Evolutionary conservation across 2,329 filamentous ascomycete genomes (phyloP).

Genomic region (Cladophialophora yegresii): DNA sequence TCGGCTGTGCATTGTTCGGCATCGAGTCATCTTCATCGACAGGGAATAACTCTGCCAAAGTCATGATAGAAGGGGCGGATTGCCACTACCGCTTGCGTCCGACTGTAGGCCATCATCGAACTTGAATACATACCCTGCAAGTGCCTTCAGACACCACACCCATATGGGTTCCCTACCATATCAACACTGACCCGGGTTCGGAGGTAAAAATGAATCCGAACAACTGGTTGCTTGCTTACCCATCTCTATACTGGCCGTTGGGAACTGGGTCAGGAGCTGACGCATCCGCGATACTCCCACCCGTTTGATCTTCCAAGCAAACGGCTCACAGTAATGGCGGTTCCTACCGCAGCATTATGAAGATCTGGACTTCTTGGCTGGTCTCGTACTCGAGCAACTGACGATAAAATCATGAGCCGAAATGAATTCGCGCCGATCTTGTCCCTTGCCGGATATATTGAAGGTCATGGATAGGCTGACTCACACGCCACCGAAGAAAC

Average conservation of each 20-base stretch:
- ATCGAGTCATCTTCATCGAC: not conserved
- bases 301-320: too few species aligned
- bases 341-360: not conserved
- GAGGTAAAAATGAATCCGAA: not conserved
- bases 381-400: not conserved
- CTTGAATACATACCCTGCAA: not conserved
- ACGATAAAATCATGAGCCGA: not conserved
- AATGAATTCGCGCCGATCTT: not conserved
- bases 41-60: not conserved
- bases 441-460: not conserved
- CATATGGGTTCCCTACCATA: not conserved
- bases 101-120: not conserved
- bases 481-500: not conserved
- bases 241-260: not conserved
- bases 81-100: not conserved
- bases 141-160: not conserved
- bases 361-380: not conserved
- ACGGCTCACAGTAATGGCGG: not conserved
- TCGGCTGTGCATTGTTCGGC: not conserved
- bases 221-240: not conserved
- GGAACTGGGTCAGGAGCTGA: not conserved
- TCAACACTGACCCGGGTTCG: not conserved
- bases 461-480: not conserved
- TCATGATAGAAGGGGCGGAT: not conserved
- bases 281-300: not conserved